Conservation (phyloP, 75 land plant genomes). For the Selaginella moellendorffii region DNA sequence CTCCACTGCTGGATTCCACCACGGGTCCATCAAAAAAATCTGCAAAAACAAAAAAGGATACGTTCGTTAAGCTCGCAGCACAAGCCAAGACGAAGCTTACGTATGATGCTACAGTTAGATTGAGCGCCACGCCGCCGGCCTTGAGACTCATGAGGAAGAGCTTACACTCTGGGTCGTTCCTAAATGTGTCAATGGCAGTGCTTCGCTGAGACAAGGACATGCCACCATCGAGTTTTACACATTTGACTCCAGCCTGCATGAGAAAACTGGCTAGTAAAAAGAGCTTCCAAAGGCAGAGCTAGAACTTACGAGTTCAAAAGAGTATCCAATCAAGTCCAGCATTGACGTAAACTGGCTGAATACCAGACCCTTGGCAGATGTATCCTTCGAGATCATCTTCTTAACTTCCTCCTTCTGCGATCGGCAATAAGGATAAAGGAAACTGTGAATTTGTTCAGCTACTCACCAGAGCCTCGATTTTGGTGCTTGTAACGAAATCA, state of each 20-base stretch:
- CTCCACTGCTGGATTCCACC: conserved; percentile 99
- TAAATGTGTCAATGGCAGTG: conserved; percentile 52
- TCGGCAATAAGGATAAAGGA: not conserved
- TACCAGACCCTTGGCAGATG: conserved; percentile 79
- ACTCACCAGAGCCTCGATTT: conserved; percentile 82
- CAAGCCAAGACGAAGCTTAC: too few relatives aligned
- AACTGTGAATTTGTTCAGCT: not conserved
- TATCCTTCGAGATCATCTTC: conserved; percentile 62
- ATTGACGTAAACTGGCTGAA: conserved; percentile 95
- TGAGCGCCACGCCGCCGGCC: conserved; percentile 97
- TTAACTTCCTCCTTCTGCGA: conserved; percentile 76
- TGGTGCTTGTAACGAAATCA: conserved; percentile 70
- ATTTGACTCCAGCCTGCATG: conserved; percentile 59
- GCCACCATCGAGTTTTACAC: conserved; percentile 64
- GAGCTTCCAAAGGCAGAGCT: too few relatives aligned
- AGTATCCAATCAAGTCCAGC: conserved; percentile 61
- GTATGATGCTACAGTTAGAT: conserved; percentile 87
- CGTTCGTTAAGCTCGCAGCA: too few relatives aligned
- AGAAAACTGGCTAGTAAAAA: not conserved
- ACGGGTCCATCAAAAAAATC: conserved; percentile 96
- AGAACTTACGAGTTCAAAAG: conserved; percentile 55
- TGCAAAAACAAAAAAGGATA: conserved; percentile 14
- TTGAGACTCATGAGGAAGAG: conserved; percentile 86
- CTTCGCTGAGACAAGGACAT: conserved; percentile 60
- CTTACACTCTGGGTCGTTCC: conserved; percentile 58